Conservation (phyloP, 2,329 filamentous ascomycete species). For the Fusarium duplospermum region DNA sequence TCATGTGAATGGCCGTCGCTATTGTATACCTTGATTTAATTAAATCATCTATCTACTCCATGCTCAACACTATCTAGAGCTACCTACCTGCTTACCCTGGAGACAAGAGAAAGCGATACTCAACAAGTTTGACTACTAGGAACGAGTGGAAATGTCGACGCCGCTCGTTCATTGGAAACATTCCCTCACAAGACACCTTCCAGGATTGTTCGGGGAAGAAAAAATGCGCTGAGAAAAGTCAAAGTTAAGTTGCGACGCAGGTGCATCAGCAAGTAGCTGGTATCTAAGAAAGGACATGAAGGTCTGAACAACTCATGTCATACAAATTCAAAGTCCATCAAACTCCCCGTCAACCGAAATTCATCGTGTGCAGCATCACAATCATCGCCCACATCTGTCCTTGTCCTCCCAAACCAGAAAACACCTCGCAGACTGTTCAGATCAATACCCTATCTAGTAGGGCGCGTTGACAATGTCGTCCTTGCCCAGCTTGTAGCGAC, state of each 20-base stretch:
- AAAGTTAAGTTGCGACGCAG: constrained; percentile 22
- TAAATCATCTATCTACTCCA: neutral
- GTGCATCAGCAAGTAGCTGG: constrained; percentile 33
- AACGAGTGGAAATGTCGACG: neutral
- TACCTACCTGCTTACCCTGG: neutral
- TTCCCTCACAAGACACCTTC: neutral
- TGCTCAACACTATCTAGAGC: neutral
- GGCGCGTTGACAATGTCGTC: constrained; percentile 86
- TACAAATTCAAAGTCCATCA: constrained; percentile 34
- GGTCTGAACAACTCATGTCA: constrained; percentile 20
- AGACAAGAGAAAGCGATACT: neutral
- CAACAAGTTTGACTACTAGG: neutral
- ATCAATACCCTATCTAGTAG: constrained; percentile 55
- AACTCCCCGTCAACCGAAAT: constrained; percentile 37
- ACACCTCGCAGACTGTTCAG: neutral
- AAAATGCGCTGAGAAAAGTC: constrained; percentile 8
- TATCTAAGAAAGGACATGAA: constrained; percentile 43
- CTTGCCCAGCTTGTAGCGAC: constrained; percentile 78
- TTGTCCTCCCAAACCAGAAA: neutral
- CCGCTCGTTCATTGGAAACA: neutral
- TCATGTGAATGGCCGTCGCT: neutral
- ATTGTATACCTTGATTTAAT: neutral
- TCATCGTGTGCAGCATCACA: constrained; percentile 15
- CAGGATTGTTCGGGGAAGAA: neutral
- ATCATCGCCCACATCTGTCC: neutral